These are phyloP conservation scores for Pugionium dolabratum DNA, from an alignment of 345 rosid genomes.

Conservation along the genomic window DNA sequence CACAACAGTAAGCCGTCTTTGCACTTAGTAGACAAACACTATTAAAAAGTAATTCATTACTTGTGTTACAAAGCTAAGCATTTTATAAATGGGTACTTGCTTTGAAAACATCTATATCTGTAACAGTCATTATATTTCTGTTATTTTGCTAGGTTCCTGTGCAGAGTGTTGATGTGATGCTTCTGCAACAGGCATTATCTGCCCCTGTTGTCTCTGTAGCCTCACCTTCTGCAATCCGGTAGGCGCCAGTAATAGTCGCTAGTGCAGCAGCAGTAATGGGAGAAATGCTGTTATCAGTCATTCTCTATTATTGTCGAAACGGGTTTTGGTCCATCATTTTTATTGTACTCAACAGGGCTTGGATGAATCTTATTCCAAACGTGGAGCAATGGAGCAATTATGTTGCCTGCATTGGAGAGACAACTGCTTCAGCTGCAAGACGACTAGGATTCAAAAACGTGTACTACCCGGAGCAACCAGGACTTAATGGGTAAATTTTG, in stretches of 20 bases:
- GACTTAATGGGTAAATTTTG: conserved; percentile 79
- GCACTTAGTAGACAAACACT: not conserved
- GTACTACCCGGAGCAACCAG: conserved; percentile 73
- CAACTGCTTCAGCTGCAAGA: conserved; percentile 87
- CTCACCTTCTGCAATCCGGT: conserved; percentile 91
- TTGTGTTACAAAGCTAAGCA: too few species aligned
- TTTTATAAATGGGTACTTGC: not conserved
- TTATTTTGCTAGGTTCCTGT: conserved; percentile 61
- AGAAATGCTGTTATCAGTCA: not conserved
- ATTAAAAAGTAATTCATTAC: not conserved
- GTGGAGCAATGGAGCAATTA: conserved; percentile 57
- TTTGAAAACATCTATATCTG: not conserved
- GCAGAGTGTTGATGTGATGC: conserved; percentile 57
- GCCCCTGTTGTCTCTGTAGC: conserved; percentile 85
- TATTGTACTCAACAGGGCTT: conserved; percentile 57
- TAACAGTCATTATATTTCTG: conserved; percentile 20
- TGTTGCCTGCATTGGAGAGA: conserved; percentile 93
- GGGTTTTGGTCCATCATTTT: conserved; percentile 25
- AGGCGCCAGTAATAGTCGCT: not conserved
- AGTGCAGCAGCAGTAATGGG: not conserved
- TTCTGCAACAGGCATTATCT: conserved; percentile 65
- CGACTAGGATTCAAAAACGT: conserved; percentile 68
- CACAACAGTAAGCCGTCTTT: conserved; percentile 69
- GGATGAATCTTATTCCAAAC: conserved; percentile 68
- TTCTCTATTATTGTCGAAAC: not conserved